Base-by-base conservation (phyloP, 2,329 filamentous ascomycete genomes). In the Fusarium chuoi region DNA sequence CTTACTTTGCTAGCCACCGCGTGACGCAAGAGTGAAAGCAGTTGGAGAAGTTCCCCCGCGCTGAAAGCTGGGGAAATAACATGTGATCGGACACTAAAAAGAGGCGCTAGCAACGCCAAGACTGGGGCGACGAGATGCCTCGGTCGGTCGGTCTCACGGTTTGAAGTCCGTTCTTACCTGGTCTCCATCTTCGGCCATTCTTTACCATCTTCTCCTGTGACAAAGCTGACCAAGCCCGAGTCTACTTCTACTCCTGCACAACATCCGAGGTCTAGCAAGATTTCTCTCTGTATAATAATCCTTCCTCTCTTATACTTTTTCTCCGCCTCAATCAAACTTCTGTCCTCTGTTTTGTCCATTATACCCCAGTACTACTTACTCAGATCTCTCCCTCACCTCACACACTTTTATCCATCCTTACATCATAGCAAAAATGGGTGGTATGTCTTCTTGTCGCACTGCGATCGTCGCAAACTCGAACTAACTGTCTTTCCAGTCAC, bases 401-500 rank as follows among this genome's bases (percentile, higher is more conserved):
- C 24, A 35, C 35, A 39, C n/a, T 24, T 30, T 30, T 36, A 60
- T 26, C 35, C 30, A 56, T 36, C 26, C 45, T 70, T 46, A 42
- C 39, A 52, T 62, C 46, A 60, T 62, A 68, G 60, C 73, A 75
- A 82, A 74, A 69, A 83, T 83, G 82, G 82, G 82, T 75, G 82
- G 82, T 83, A 77, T 73, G 82, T 81, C 36, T 26, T 30, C 28
- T 54, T 26, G 36, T 12, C 30, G 42, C 26, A n/a, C 33, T 60
- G n/a, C 41, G 33, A 33, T 65, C 52, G 33, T 24, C 15, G 17
- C 20, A 13, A 28, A 55, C 30, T 39, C 46, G 33, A 20, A 36
- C 75, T 77, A 65, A 77, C 64, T 18, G 35, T 14, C n/a, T 38
- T 18, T 13, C n/a, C 77, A 90, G 89, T 88, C 77, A 81, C 88